Conservation (phyloP, 805 yeast genomes). For the Barnettozyma sucrosica region DNA sequence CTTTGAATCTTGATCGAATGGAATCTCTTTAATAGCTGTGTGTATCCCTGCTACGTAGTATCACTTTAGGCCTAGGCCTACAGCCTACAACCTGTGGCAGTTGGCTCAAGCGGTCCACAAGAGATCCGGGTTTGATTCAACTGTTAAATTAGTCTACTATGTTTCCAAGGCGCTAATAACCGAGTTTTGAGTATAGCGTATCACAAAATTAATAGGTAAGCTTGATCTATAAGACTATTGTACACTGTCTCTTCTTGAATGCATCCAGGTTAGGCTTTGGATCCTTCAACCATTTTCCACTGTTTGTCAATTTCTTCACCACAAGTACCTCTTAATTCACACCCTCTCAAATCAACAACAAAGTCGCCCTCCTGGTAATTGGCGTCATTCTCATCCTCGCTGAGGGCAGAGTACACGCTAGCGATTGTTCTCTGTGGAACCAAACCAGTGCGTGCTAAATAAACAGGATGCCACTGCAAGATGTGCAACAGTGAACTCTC, state of each 20-base stretch:
- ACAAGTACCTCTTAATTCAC: conserved; percentile 47
- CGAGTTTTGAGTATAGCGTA: too few relatives aligned
- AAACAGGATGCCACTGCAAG: conserved; percentile 90
- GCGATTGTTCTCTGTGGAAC: conserved; percentile 60
- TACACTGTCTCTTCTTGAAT: background rate
- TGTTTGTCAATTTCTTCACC: conserved; percentile 40
- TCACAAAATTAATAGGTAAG: background rate
- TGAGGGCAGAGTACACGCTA: conserved; percentile 35
- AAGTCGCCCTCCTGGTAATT: conserved; percentile 63
- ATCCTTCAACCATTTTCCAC: conserved; percentile 21
- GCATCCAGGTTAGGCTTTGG: background rate
- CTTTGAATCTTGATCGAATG: too few relatives aligned
- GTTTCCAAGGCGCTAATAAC: too few relatives aligned
- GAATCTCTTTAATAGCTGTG: too few relatives aligned
- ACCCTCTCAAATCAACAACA: conserved; percentile 55
- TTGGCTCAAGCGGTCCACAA: too few relatives aligned
- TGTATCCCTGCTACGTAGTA: too few relatives aligned
- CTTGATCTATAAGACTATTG: background rate
- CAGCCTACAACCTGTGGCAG: too few relatives aligned
- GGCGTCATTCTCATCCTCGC: conserved; percentile 38
- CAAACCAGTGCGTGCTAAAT: conserved; percentile 66
- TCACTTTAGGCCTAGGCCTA: too few relatives aligned
- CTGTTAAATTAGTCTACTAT: too few relatives aligned
- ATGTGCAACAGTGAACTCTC: conserved; percentile 78
- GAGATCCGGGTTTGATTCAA: too few relatives aligned